phyloP scores from a whole-genome alignment of 345 rosid species.

The Sisymbrium irio region DNA sequence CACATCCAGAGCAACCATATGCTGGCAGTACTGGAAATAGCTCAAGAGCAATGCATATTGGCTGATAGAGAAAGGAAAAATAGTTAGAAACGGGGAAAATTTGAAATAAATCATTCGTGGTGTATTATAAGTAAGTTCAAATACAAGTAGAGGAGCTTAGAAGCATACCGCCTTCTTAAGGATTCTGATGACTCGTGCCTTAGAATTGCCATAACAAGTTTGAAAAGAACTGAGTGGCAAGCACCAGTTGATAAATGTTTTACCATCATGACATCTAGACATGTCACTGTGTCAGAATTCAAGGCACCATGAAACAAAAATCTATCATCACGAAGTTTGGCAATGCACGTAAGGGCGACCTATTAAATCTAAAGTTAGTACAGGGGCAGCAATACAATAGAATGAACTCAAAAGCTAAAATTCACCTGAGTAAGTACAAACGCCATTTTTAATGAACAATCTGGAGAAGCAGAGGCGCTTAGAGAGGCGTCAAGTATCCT shows the following conservation, averaged over 20 bases:
- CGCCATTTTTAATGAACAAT: conserved; percentile 92
- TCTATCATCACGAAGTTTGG: conserved; percentile 88
- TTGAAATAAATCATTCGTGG: neutral
- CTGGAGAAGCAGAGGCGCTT: conserved; percentile 90
- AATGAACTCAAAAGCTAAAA: conserved; percentile 10
- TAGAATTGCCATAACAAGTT: conserved; percentile 80
- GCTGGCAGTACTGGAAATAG: conserved; percentile 94
- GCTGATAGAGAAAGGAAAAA: conserved; percentile 41
- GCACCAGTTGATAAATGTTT: conserved; percentile 92
- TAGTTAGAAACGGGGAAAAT: conserved; percentile 6
- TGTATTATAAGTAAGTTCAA: neutral
- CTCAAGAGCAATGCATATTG: conserved; percentile 91
- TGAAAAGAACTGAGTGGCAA: conserved; percentile 75
- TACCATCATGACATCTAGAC: conserved; percentile 76
- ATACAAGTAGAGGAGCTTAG: conserved; percentile 9
- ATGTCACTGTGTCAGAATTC: conserved; percentile 69
- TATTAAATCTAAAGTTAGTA: conserved; percentile 33
- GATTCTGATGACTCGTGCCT: conserved; percentile 94
- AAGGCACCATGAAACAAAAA: conserved; percentile 60
- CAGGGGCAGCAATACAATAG: neutral
- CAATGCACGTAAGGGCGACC: conserved; percentile 99
- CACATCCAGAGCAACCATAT: conserved; percentile 78
- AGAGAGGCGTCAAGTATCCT: conserved; percentile 92
- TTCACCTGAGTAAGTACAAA: conserved; percentile 73
- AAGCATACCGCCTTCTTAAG: conserved; percentile 85